Base-by-base conservation (phyloP, 1,284 basidiomycete genomes). In the Ustilago esculenta region DNA sequence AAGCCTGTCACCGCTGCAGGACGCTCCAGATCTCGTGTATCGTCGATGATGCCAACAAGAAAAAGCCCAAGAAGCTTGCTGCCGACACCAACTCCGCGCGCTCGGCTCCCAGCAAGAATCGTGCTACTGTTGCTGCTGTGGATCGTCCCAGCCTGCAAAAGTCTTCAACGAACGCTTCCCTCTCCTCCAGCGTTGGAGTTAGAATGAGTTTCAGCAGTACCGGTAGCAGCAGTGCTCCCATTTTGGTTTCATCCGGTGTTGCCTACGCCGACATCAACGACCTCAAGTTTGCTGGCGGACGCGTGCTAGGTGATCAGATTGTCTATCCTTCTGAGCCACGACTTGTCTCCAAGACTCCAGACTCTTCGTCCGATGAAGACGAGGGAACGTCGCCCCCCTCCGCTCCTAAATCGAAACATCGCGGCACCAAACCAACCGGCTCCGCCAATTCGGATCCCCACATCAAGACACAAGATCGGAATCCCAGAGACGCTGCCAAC, bases 1-100 rank as follows among this genome's bases (percentile, higher is more conserved):
- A 66, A 23, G 39, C 56, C 3, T 66, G 64, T 21, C 64, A 66
- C 25, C 64, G 64, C 3, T 66, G 64, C 30, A 54, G 33, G 39
- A 66, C 64, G 17, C 56, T 66, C 1, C 64, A 66, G 32, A 66
- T 66, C 24, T 66, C 64, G 18, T 66, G 64, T 42, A 44, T 66
- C 23, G 64, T 66, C 32, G 64, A 66, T 27, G 64, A 66, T 24
- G 47, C 64, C 44, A 60, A 66, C 47, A 60, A 55, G 48, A 59
- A 52, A 35, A 59, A 54, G 33, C 15, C 51, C 15, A 66, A 50
- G 20, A 60, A 54, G 35, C 18, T 30, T 4, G 9, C 60, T 18
- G 29, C 25, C 27, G 45, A 45, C 4, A 10, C 9, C 10, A 15
- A 12, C 21, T 6, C n/a, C 5, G 2, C 42, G 5, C 30, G 17